These are phyloP conservation scores for Globisporangium camurandrum DNA, from an alignment of 352 stramenopile species.

Conservation along the genomic window DNA sequence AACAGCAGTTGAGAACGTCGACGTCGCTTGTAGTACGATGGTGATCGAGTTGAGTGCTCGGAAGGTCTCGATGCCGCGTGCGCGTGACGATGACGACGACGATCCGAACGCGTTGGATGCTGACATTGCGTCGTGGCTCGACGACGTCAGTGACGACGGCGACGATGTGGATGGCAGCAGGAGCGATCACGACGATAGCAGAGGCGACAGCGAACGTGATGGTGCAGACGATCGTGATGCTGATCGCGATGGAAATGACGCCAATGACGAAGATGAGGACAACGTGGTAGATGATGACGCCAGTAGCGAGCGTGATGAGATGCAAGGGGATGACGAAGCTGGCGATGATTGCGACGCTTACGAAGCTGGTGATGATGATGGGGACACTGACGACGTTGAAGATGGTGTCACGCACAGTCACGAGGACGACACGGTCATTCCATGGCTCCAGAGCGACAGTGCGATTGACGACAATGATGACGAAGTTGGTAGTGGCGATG, in stretches of 20 bases:
- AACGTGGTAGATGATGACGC: too few relatives aligned
- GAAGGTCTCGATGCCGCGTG: neutral
- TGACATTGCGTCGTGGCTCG: constrained; percentile 7
- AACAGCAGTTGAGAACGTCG: neutral
- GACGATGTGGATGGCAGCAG: neutral
- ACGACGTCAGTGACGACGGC: constrained; percentile 7
- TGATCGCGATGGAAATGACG: constrained; percentile 1
- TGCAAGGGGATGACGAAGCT: too few relatives aligned
- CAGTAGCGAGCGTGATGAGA: too few relatives aligned
- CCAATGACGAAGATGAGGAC: too few relatives aligned
- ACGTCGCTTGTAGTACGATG: neutral
- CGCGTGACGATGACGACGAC: constrained; percentile 3
- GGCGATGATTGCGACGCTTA: too few relatives aligned
- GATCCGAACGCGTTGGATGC: constrained; percentile 10
- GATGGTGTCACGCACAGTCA: neutral
- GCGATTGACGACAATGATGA: constrained; percentile 14
- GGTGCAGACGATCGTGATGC: neutral
- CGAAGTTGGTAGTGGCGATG: neutral
- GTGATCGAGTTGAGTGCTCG: too few relatives aligned
- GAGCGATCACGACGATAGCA: neutral
- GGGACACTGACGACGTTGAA: neutral
- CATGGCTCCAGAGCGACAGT: constrained; percentile 17
- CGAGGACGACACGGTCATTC: constrained; percentile 8
- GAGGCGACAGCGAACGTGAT: neutral
- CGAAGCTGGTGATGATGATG: neutral